Evolutionary conservation across 768 basidiomycete species (phyloP), one percentile per base, ranked within the genome.

Genomic region (Boletus rufocinnamomeus): DNA sequence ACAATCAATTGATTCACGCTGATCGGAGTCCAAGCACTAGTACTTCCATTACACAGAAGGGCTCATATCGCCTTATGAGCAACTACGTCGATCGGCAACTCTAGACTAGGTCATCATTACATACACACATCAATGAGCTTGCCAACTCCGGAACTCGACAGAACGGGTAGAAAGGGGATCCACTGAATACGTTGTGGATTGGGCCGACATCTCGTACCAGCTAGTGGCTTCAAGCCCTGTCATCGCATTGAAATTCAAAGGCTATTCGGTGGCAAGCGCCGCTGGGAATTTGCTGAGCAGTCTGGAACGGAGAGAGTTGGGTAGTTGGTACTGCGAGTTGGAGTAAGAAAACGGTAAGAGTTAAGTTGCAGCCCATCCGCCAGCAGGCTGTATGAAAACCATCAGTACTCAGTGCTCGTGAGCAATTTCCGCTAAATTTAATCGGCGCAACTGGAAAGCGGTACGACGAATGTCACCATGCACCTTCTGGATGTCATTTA

Each of bases 351-450:
- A 37, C 38, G 27, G 49, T 8, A n/a, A 54, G 23, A 41, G 56
- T 55, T 44, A 60, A 38, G 19, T 14, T 28, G 27, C 56, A 47
- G 49, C 47, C 51, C 40, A 52, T 38, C 43, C 40, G 30, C 56
- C 51, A 58, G 37, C 52, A 50, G 45, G 55, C 56, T 45, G 57
- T 32, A 57, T 47, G 61, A 59, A 69, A 23, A 44, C 50, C 54
- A 51, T 60, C 56, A 61, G 35, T 27, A 48, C 14, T 60, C 56
- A 61, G 35, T 27, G 50, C 14, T 54, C 32, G 41, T 34, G 52
- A 56, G 57, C 63, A 69, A 69, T 69, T 62, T 69, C 69, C 69
- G 68, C 57, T 27, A 46, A 41, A 66, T 63, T 61, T 50, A 57
- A 59, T 63, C 66, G 66, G 64, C 66, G 69, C 58, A 63, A 63